Evolutionary conservation across 768 basidiomycete genomes (phyloP).

Genomic region (Xanthoconium stramineum): DNA sequence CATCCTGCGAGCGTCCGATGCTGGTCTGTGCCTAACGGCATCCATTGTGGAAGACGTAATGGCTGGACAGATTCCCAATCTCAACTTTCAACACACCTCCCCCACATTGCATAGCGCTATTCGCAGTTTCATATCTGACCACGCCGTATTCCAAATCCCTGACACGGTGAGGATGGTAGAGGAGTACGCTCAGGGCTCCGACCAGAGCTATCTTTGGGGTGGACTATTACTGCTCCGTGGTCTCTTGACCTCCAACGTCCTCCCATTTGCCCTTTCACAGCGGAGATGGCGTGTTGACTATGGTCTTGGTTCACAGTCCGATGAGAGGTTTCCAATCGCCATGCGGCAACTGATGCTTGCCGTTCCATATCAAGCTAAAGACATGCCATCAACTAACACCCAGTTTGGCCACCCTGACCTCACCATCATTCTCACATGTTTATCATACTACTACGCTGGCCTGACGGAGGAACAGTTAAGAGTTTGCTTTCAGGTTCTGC

Average conservation of each 20-base stretch:
- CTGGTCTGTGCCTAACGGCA: background rate
- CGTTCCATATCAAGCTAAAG: background rate
- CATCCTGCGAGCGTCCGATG: background rate
- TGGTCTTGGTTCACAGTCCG: background rate
- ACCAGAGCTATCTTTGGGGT: background rate
- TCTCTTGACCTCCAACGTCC: background rate
- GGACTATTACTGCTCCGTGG: background rate
- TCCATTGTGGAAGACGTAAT: background rate
- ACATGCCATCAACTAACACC: background rate
- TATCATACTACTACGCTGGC: background rate
- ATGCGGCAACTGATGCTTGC: background rate
- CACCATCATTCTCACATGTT: background rate
- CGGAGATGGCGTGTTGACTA: background rate
- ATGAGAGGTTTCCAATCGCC: no score
- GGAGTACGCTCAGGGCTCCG: background rate
- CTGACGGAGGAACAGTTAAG: background rate
- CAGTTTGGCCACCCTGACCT: background rate
- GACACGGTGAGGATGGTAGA: background rate
- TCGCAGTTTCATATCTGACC: background rate
- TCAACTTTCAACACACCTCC: no score
- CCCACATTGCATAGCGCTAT: background rate
- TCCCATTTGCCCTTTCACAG: background rate
- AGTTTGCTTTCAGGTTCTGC: background rate
- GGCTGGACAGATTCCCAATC: background rate
- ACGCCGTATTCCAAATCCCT: background rate